Evolutionary conservation across 2,329 filamentous ascomycete species (phyloP).

Genomic region (Paecilomyces niveus): DNA sequence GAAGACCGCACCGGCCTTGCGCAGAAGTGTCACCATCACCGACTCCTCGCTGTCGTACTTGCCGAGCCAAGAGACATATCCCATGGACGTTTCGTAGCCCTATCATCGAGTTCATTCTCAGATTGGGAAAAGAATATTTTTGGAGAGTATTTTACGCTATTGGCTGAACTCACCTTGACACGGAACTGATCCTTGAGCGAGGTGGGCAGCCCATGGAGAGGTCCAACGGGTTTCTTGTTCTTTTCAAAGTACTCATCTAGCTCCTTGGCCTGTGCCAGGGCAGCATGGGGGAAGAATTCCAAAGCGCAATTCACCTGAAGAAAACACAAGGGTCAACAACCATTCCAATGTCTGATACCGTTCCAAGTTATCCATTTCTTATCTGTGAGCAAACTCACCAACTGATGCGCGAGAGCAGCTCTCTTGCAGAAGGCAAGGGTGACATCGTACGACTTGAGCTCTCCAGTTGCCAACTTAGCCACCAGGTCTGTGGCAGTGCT

Average conservation of each 20-base stretch:
- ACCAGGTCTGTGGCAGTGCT: slow-evolving; percentile 11
- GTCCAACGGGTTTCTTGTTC: slow-evolving; percentile 48
- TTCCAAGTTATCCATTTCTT: neutral
- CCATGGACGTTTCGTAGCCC: slow-evolving; percentile 22
- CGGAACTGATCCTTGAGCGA: slow-evolving; percentile 64
- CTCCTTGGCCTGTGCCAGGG: slow-evolving; percentile 41
- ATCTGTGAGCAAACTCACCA: slow-evolving; percentile 5
- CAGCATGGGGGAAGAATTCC: slow-evolving; percentile 45
- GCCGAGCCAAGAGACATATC: slow-evolving; percentile 15
- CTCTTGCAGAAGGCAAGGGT: slow-evolving; percentile 17
- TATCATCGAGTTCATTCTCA: slow-evolving; percentile 19
- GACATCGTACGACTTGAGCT: slow-evolving; percentile 12
- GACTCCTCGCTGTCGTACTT: slow-evolving; percentile 9
- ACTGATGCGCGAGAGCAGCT: slow-evolving; percentile 14
- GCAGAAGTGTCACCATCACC: slow-evolving; percentile 28
- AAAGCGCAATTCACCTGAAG: slow-evolving; percentile 11
- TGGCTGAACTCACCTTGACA: slow-evolving; percentile 9
- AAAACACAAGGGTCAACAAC: neutral
- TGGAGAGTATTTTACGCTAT: neutral
- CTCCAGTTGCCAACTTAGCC: slow-evolving; percentile 8
- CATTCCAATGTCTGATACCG: neutral
- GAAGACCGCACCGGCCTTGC: slow-evolving; percentile 46
- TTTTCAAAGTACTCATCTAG: slow-evolving; percentile 44
- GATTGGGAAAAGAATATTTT: neutral
- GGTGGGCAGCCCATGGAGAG: slow-evolving; percentile 53